Conservation (phyloP, 1,284 basidiomycete species). For the Puccinia brachypodii region DNA sequence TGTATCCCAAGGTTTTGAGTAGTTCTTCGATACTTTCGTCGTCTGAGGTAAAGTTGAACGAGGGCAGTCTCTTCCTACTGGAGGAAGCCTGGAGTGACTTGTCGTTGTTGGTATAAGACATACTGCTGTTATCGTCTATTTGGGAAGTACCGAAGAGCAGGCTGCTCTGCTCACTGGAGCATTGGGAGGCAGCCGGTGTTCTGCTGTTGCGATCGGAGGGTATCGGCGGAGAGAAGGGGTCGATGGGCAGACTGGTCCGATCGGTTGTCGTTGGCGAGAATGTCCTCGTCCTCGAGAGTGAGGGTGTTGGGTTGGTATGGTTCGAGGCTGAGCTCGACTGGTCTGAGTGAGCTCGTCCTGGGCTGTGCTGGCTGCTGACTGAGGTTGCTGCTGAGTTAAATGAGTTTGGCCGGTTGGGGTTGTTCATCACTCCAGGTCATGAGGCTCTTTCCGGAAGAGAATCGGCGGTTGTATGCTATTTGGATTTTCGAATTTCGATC, state of each 20-base stretch:
- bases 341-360: background rate
- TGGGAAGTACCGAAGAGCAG: background rate
- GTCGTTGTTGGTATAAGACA: background rate
- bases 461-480: too few species aligned
- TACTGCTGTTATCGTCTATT: background rate
- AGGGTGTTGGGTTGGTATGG: background rate
- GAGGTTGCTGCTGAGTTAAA: background rate
- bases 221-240: background rate
- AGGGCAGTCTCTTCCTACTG: conserved; percentile 18
- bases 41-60: conserved; percentile 28
- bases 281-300: background rate
- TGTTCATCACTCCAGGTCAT: too few species aligned
- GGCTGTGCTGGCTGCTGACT: background rate
- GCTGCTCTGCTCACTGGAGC: background rate
- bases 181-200: background rate
- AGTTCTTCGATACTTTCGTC: conserved; percentile 47
- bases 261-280: conserved; percentile 28
- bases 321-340: background rate
- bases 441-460: too few species aligned
- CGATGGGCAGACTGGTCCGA: conserved; percentile 27
- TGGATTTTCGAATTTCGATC: too few species aligned
- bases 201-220: background rate
- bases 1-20: conserved; percentile 34
- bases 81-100: background rate
- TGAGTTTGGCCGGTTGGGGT: background rate